phyloP scores from a whole-genome alignment of 2,329 filamentous ascomycete genomes.

The Kalaharituber pfeilii region DNA sequence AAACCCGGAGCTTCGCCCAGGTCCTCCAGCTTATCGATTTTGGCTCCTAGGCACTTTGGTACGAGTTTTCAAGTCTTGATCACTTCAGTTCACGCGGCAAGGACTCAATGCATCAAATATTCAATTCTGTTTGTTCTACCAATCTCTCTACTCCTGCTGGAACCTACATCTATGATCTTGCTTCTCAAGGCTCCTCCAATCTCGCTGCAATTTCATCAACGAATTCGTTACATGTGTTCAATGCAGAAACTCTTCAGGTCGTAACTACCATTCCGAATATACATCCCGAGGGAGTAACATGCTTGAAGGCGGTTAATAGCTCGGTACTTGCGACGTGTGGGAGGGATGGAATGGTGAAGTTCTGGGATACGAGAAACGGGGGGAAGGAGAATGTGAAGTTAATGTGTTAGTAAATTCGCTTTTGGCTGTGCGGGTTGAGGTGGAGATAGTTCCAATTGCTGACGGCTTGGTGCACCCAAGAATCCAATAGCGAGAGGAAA shows the following conservation, averaged over 20 bases:
- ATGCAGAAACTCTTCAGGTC: neutral
- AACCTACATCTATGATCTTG: neutral
- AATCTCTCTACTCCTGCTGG: neutral
- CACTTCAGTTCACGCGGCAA: no score
- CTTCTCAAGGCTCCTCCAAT: no score
- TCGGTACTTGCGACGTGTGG: constrained; percentile 49
- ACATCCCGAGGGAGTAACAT: constrained; percentile 40
- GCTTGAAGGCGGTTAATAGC: constrained; percentile 39
- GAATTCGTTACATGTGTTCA: neutral
- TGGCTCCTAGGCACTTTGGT: no score
- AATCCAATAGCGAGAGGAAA: constrained; percentile 26
- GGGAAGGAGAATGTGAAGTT: constrained; percentile 30
- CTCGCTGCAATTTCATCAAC: neutral
- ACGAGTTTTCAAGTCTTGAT: no score
- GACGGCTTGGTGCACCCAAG: constrained; percentile 8
- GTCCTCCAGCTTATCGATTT: no score
- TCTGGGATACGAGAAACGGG: constrained; percentile 46
- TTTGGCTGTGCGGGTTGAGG: neutral
- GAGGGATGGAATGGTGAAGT: constrained; percentile 47
- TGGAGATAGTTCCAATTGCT: no score
- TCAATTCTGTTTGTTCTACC: neutral
- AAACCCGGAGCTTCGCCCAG: no score
- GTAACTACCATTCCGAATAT: neutral
- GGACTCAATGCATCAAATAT: neutral
- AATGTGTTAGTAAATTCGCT: constrained; percentile 24